These are phyloP conservation scores for Apiospora marii DNA, from an alignment of 2,329 filamentous ascomycete genomes.

Conservation along the genomic window DNA sequence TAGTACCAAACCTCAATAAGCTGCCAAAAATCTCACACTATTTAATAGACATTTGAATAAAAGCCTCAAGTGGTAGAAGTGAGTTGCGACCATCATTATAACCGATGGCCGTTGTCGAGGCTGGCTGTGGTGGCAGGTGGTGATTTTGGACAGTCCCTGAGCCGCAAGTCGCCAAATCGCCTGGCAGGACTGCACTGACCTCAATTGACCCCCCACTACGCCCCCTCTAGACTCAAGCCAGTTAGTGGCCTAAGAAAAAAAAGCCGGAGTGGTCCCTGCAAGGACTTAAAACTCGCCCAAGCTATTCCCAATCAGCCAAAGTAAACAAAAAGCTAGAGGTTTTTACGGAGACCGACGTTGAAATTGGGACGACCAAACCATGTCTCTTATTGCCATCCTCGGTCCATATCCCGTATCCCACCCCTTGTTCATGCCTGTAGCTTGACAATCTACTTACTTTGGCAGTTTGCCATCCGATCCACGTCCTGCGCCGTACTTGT, in stretches of 20 bases:
- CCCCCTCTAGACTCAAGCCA: neutral
- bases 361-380: slow-evolving; percentile 16
- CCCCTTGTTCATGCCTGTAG: neutral
- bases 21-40: no score
- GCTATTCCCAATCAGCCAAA: slow-evolving; percentile 17
- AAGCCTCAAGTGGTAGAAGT: no score
- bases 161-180: neutral
- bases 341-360: slow-evolving; percentile 15
- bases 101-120: no score
- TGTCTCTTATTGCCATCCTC: slow-evolving; percentile 12
- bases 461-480: slow-evolving; percentile 4
- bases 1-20: no score
- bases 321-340: slow-evolving; percentile 20
- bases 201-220: neutral
- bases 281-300: neutral
- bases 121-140: no score
- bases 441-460: slow-evolving; percentile 1
- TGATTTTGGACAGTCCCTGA: neutral
- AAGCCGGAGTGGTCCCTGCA: slow-evolving; percentile 17
- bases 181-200: neutral
- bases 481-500: neutral
- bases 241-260: slow-evolving; percentile 2
- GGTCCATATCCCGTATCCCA: slow-evolving; percentile 18
- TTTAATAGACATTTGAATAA: no score
- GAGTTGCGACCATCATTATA: no score